These are phyloP conservation scores for Fusarium duplospermum DNA, from an alignment of 2,329 filamentous ascomycete species.

Conservation along the genomic window DNA sequence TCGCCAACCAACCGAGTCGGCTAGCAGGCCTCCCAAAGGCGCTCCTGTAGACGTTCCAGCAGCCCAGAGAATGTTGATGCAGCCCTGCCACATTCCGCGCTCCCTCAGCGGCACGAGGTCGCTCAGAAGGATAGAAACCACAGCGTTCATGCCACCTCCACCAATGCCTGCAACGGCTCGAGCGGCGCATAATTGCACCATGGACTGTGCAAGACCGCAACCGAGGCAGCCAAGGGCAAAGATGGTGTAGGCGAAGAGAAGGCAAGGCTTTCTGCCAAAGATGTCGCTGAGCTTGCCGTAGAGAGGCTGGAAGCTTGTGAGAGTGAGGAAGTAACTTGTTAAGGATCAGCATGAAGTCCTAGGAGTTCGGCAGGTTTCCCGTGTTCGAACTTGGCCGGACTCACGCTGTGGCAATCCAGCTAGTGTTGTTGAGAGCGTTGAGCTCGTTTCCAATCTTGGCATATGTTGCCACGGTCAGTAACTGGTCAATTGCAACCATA, in stretches of 20 bases:
- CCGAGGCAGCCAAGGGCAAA: conserved; percentile 74
- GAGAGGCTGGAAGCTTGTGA: conserved; percentile 80
- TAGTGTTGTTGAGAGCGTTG: conserved; percentile 78
- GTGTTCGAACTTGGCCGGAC: background rate
- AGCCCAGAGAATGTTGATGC: conserved; percentile 78
- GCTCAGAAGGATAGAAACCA: conserved; percentile 73
- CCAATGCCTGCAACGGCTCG: conserved; percentile 68
- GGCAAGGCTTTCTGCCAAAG: conserved; percentile 74
- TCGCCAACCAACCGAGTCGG: conserved; percentile 80
- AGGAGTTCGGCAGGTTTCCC: background rate
- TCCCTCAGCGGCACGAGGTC: conserved; percentile 78
- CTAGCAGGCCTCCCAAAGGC: conserved; percentile 77
- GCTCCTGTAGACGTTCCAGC: conserved; percentile 76
- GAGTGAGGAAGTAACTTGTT: conserved; percentile 74
- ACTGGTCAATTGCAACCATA: conserved; percentile 79
- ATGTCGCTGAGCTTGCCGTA: conserved; percentile 79
- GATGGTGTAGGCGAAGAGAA: conserved; percentile 72
- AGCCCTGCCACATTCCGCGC: conserved; percentile 79
- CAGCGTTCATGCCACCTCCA: conserved; percentile 77
- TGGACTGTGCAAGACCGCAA: conserved; percentile 72
- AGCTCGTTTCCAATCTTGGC: conserved; percentile 81
- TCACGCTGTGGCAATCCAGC: conserved; percentile 74
- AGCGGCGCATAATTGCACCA: conserved; percentile 73
- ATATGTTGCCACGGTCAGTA: conserved; percentile 82
- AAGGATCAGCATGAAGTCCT: background rate